Base-by-base conservation (phyloP, 345 rosid genomes). In the Melastoma malabathricum region DNA sequence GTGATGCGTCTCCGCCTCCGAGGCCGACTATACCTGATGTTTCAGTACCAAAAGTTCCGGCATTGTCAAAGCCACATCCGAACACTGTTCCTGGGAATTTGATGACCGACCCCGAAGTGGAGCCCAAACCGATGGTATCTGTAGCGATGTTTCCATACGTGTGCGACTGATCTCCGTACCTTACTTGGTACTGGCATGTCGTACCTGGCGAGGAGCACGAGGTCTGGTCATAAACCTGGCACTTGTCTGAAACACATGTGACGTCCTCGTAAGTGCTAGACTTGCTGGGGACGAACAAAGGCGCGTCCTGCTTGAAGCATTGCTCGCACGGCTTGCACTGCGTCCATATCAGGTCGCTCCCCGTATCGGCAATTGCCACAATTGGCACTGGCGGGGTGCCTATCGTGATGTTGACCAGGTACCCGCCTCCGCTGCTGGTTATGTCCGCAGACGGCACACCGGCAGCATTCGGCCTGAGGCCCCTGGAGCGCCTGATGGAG, bases 321-420 rank as follows among this genome's bases (percentile, higher is more conserved):
- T 27, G 50, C 6, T 25, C 15, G 60, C 78, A 73, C 15, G 71
- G 74, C 38, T 17, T 18, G 48, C 78, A 73, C 48, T 69, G 74
- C 6, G 66, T 45, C 78, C 78, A 73, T 43, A 63, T 13, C 15
- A 72, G 73, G 18, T 72, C 73, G n/a, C 68, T 68, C 18, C 73
- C 71, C 1, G 73, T 72, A 51, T 64, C 72, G 6, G 61, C 62
- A 5, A 65, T 63, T 20, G 48, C 72, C 15, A 54, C 5, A 18
- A 65, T 47, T 14, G 29, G 27, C 1, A 25, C 2, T 0, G 53
- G 61, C 1, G 69, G 74, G 0, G 34, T 73, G 2, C 72, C 69
- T 1, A 66, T 18, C 0, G 69, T 55, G 25, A 73, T n/a, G 14
- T 66, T 73, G 67, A 73, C 59, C 6, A 69, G 16, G 50, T 62